Base-by-base conservation (phyloP, 768 basidiomycete genomes). In the Boletus rubroflammeus region DNA sequence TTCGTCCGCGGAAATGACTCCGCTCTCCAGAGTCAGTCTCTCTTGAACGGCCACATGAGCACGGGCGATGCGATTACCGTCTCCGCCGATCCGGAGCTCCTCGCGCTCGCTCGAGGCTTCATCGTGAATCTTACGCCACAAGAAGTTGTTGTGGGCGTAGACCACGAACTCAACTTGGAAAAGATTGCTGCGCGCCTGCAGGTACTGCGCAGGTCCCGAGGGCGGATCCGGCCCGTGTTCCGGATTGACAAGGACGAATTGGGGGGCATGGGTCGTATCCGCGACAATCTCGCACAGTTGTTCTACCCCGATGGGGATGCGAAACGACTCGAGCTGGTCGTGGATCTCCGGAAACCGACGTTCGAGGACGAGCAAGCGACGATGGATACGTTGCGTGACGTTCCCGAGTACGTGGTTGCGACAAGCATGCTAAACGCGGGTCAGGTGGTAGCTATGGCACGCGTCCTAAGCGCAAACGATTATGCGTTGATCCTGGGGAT, bases 231-330 rank as follows among this genome's bases (percentile, higher is more conserved):
- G 21, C 61, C 57, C 28, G 79, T 72, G 23, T 99, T 93, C 74
- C 82, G 96, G 15, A 83, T 99, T 53, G 97, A 98, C 76, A 93
- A 86, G 64, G 97, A 98, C 67, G 97, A 98, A 68, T 72, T 98
- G 46, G 82, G 84, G 5, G 93, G 94, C 1, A 88, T 98, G 84
- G 83, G 84, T 39, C 81, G 92, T 19, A 85, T 99, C 66, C 80
- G 97, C 9, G 86, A 92, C 59, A 98, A 97, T 62, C 83, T 98
- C 41, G 88, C 94, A 0, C 86, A 86, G 51, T 64, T 98, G 10
- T 98, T 98, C 72, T 92, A 91, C 63, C 82, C 80, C 0, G 81
- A 85, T 15, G 89, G 86, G 3, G 90, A 96, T 58, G 65, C 75
- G 21, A 77, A 78, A 39, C 79, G 87, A 17, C 75, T 93, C 5